These are phyloP conservation scores for Salicornia ramosissima DNA, from an alignment of 148 eudicot genomes.

Conservation along the genomic window DNA sequence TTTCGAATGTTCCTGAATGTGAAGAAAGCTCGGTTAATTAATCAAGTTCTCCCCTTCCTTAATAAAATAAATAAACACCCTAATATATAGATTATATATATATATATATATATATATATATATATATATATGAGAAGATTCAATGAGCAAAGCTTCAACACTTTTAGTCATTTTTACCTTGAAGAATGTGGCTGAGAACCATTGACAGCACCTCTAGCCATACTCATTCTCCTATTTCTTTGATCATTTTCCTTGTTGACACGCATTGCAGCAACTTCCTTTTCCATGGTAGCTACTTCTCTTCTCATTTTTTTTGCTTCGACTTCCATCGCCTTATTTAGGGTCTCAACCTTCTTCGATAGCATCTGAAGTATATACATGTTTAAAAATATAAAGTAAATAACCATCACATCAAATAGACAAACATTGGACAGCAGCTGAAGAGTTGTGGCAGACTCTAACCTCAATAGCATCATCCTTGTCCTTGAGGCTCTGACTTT, in stretches of 20 bases:
- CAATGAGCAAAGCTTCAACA: too few species aligned
- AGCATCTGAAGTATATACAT: slow-evolving; percentile 46
- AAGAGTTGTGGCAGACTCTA: slow-evolving; percentile 7
- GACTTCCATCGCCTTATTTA: slow-evolving; percentile 88
- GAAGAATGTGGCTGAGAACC: slow-evolving; percentile 41
- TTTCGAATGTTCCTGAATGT: slow-evolving; percentile 46
- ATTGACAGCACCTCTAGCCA: slow-evolving; percentile 47
- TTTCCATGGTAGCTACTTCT: slow-evolving; percentile 81
- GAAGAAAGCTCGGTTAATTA: background rate
- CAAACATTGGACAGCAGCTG: background rate
- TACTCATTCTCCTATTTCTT: slow-evolving; percentile 44
- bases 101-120: too few species aligned
- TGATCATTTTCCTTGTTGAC: slow-evolving; percentile 57
- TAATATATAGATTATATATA: too few species aligned
- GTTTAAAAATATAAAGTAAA: background rate
- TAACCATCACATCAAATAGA: background rate
- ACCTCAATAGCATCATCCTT: slow-evolving; percentile 94
- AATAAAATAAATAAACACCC: background rate
- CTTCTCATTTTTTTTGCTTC: slow-evolving; percentile 87
- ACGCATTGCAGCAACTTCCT: slow-evolving; percentile 71
- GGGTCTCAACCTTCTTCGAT: slow-evolving; percentile 84
- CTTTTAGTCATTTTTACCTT: too few species aligned
- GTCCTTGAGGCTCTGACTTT: slow-evolving; percentile 76
- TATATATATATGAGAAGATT: too few species aligned
- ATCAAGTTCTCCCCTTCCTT: background rate